Conservation (phyloP, 2,329 filamentous ascomycete species). For the Hypoxylon sp. region DNA sequence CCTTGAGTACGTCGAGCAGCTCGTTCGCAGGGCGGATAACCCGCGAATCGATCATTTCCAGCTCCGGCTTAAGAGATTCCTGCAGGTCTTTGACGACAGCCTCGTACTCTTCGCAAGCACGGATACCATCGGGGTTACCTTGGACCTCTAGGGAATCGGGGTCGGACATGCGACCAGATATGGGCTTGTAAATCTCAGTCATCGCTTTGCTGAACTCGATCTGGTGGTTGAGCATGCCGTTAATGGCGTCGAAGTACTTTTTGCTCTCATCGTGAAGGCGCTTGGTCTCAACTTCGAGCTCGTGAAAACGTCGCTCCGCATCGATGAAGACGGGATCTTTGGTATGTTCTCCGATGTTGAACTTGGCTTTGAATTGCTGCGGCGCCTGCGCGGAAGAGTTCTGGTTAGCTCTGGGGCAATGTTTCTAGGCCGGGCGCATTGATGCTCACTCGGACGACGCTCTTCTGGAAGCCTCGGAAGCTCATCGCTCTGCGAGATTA, state of each 20-base stretch:
- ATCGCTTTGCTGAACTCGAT: conserved; percentile 98
- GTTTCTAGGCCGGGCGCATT: conserved; percentile 21
- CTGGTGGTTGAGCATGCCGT: conserved; percentile 96
- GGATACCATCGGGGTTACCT: conserved; percentile 93
- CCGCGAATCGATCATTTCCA: conserved; percentile 96
- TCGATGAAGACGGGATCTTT: conserved; percentile 97
- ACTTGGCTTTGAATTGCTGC: conserved; percentile 90
- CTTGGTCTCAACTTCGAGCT: conserved; percentile 96
- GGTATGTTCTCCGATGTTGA: conserved; percentile 95
- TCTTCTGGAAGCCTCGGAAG: conserved; percentile 96
- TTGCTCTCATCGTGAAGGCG: conserved; percentile 93
- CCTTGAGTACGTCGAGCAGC: conserved; percentile 93
- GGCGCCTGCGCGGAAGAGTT: conserved; percentile 72
- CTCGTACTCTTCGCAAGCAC: conserved; percentile 97
- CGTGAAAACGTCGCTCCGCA: conserved; percentile 92
- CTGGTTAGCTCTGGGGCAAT: conserved; percentile 23
- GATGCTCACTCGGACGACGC: conserved; percentile 80
- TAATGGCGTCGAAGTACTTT: conserved; percentile 98
- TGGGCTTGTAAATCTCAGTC: conserved; percentile 97
- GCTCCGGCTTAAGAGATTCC: conserved; percentile 87
- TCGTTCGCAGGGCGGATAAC: conserved; percentile 95
- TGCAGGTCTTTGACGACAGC: conserved; percentile 90
- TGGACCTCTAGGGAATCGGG: conserved; percentile 85
- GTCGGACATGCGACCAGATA: conserved; percentile 95
- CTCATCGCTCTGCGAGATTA: conserved; percentile 75